Conservation (phyloP, 345 rosid genomes). For the Barbarea vulgaris region DNA sequence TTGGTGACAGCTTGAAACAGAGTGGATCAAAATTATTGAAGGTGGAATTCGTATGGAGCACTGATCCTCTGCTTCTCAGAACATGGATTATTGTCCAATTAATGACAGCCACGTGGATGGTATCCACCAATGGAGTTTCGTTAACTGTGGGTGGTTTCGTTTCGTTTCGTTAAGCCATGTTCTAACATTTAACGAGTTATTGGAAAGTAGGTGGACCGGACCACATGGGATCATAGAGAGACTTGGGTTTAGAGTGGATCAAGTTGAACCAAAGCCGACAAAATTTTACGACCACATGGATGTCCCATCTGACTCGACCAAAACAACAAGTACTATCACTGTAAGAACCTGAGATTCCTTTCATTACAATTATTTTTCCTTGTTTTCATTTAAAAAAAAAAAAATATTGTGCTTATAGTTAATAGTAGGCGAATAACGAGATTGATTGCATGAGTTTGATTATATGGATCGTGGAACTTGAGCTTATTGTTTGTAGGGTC, state of each 20-base stretch:
- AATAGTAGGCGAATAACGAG: neutral
- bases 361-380: neutral
- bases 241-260: constrained; percentile 13
- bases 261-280: constrained; percentile 71
- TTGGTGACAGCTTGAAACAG: constrained; percentile 69
- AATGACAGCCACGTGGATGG: constrained; percentile 15
- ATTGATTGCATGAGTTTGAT: constrained; percentile 20
- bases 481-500: constrained; percentile 13
- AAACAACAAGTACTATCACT: constrained; percentile 40
- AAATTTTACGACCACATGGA: constrained; percentile 59
- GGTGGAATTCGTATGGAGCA: constrained; percentile 5
- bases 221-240: constrained; percentile 32
- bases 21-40: constrained; percentile 62
- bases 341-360: constrained; percentile 5
- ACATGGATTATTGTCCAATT: neutral
- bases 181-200: constrained; percentile 7
- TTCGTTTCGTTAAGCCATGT: neutral
- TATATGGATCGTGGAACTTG: constrained; percentile 20
- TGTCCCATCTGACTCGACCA: constrained; percentile 40
- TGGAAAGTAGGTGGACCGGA: constrained; percentile 25
- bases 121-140: neutral
- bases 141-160: neutral
- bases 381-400: neutral
- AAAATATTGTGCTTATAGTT: neutral
- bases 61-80: constrained; percentile 4